Base-by-base conservation (phyloP, 176 grass and related monocot species). In the Pontederia crassipes region DNA sequence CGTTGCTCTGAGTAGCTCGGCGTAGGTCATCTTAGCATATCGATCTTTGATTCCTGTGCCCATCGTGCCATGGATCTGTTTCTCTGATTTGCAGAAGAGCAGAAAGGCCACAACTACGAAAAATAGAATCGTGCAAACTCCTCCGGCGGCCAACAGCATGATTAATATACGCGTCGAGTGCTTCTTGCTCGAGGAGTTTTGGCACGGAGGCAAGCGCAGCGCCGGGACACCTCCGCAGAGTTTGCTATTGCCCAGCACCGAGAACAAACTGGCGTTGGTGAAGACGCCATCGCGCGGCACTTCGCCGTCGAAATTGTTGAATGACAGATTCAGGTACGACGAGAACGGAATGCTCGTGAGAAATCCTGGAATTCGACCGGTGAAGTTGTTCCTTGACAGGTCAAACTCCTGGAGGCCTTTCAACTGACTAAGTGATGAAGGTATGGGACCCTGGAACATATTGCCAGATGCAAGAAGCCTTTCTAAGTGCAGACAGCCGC, bases 1-100 rank as follows among this genome's bases (percentile, higher is more conserved):
- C 58, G 84, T 87, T 26, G 79, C 79, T 75, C 70, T 77, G 17
- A 48, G 52, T 58, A 88, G 48, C 35, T 88, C 79, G 35, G 65
- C 64, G 29, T 77, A 83, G 8, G 85, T 80, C 35, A 85, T 68
- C 64, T 72, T 74, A 57, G 12, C 45, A 45, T 55, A 70, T 51
- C 66, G 54, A 3, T 24, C 61, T 48, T 2, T 45, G 12, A 12
- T 64, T 26, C 17, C n/a, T 8, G 11, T 9, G 58, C 10, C 29
- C 17, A 57, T 10, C 51, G 66, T 40, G 32, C 2, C 32, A 7
- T 40, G 2, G 6, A 40, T 40, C 49, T 9, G 45, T 45, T 57
- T 76, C 6, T 24, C 4, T 9, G 4, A 46, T 28, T 58, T 79
- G n/a, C 56, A 77, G 11, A 7, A 28, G 58, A 11, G n/a, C 17